phyloP scores from a whole-genome alignment of 768 basidiomycete genomes.

The Naganishia vishniacii region DNA sequence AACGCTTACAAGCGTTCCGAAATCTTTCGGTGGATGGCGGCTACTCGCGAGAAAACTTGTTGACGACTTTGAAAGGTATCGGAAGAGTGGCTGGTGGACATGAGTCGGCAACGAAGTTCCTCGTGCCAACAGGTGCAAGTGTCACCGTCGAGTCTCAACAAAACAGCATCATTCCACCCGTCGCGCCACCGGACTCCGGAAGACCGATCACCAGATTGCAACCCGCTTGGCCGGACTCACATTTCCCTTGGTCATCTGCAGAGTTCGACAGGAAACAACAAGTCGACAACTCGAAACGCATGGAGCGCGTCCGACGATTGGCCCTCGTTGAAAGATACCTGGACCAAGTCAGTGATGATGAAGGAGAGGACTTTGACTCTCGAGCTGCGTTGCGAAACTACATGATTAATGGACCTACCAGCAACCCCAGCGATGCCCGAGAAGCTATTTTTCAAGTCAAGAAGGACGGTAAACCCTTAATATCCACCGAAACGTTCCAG shows the following conservation, averaged over 20 bases:
- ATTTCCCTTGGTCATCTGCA: constrained; percentile 26
- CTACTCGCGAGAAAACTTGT: constrained; percentile 2
- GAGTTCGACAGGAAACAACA: constrained; percentile 1
- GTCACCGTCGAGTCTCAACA: constrained; percentile 15
- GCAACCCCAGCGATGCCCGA: constrained; percentile 21
- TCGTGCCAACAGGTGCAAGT: constrained; percentile 8
- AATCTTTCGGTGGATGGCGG: not conserved
- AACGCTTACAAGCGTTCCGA: constrained; percentile 23
- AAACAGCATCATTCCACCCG: not conserved
- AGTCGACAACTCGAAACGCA: constrained; percentile 8
- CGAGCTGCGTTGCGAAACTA: not conserved
- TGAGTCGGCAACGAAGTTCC: constrained; percentile 16
- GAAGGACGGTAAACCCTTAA: constrained; percentile 11
- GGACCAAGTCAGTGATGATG: constrained; percentile 23
- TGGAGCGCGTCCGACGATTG: constrained; percentile 6
- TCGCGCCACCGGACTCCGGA: not conserved
- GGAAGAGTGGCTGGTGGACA: constrained; percentile 21
- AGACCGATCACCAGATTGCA: not conserved
- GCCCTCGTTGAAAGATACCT: constrained; percentile 26
- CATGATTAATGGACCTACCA: not conserved
- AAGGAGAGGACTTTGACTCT: constrained; percentile 16
- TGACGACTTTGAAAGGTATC: constrained; percentile 13
- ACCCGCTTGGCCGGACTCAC: constrained; percentile 18
- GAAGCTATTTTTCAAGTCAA: constrained; percentile 22
- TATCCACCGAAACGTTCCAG: constrained; percentile 15